phyloP scores from a whole-genome alignment of 75 land plant species.

The Pinus tabuliformis region DNA sequence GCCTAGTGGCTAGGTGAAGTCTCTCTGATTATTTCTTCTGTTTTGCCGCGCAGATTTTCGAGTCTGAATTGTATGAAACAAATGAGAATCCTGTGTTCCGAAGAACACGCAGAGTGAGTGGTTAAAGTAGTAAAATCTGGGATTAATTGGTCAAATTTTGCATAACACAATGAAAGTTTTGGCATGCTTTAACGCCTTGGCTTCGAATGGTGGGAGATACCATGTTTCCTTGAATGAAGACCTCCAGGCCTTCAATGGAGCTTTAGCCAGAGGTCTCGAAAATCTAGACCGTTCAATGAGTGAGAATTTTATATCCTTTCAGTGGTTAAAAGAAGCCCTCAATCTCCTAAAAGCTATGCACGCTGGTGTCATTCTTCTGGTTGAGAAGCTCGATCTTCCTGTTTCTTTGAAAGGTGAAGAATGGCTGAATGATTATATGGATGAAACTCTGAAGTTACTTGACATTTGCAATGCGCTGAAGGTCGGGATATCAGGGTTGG shows the following conservation, averaged over 20 bases:
- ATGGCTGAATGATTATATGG: slow-evolving; percentile 29
- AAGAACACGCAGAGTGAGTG: too few relatives aligned
- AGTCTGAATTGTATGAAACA: too few relatives aligned
- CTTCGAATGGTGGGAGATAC: background rate
- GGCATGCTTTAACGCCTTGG: too few relatives aligned
- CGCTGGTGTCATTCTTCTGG: slow-evolving; percentile 13
- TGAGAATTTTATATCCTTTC: slow-evolving; percentile 2
- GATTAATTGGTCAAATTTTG: too few relatives aligned
- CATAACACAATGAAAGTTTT: too few relatives aligned
- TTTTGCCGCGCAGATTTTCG: too few relatives aligned
- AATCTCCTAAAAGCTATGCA: slow-evolving; percentile 1
- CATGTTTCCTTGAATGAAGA: background rate
- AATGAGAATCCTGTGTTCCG: too few relatives aligned
- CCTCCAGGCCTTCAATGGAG: background rate
- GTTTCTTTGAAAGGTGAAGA: slow-evolving; percentile 7
- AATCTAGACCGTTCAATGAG: background rate
- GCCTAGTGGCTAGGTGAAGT: too few relatives aligned
- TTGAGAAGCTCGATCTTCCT: slow-evolving; percentile 4
- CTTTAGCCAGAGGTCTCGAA: background rate
- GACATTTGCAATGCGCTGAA: slow-evolving; percentile 25
- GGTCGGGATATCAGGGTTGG: slow-evolving; percentile 16
- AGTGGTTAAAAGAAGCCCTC: background rate
- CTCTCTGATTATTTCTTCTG: too few relatives aligned
- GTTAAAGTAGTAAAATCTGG: too few relatives aligned
- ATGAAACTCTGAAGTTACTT: slow-evolving; percentile 20